phyloP scores from a whole-genome alignment of 768 basidiomycete species.

The Pleurotus ostreatus region DNA sequence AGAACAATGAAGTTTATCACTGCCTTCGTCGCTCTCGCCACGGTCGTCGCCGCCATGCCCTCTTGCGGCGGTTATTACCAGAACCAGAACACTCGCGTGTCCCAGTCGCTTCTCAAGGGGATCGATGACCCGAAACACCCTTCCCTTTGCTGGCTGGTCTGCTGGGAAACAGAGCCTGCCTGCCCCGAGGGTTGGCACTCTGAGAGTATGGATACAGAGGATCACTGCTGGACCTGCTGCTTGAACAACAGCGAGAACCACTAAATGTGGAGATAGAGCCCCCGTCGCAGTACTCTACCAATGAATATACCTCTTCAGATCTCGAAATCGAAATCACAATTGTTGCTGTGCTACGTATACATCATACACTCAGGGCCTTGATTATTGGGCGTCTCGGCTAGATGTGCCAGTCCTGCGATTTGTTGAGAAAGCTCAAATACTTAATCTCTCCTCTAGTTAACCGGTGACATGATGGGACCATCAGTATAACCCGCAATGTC shows the following conservation, averaged over 20 bases:
- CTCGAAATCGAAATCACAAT: too few relatives aligned
- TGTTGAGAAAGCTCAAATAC: too few relatives aligned
- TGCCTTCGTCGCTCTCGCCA: slow-evolving; percentile 2
- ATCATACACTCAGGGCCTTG: too few relatives aligned
- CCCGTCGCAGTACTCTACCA: too few relatives aligned
- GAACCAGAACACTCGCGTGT: not conserved
- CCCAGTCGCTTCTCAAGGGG: too few relatives aligned
- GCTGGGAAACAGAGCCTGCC: not conserved
- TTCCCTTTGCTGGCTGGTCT: slow-evolving; percentile 3
- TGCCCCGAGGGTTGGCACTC: slow-evolving; percentile 1
- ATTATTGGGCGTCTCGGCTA: too few relatives aligned
- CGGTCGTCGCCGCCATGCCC: not conserved
- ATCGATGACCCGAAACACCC: not conserved
- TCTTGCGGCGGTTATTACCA: not conserved
- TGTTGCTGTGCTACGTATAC: too few relatives aligned
- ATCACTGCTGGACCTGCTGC: slow-evolving; percentile 3
- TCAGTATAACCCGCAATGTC: too few relatives aligned
- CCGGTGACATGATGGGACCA: too few relatives aligned
- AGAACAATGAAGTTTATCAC: slow-evolving; percentile 1
- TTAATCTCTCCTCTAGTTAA: too few relatives aligned
- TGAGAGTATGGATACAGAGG: not conserved
- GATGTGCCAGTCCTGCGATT: too few relatives aligned
- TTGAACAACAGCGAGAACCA: not conserved
- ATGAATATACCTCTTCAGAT: too few relatives aligned
- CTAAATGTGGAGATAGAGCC: not conserved